Evolutionary conservation across 352 stramenopile species (phyloP), one percentile per base, ranked within the genome.

Genomic region (Elongisporangium anandrum): DNA sequence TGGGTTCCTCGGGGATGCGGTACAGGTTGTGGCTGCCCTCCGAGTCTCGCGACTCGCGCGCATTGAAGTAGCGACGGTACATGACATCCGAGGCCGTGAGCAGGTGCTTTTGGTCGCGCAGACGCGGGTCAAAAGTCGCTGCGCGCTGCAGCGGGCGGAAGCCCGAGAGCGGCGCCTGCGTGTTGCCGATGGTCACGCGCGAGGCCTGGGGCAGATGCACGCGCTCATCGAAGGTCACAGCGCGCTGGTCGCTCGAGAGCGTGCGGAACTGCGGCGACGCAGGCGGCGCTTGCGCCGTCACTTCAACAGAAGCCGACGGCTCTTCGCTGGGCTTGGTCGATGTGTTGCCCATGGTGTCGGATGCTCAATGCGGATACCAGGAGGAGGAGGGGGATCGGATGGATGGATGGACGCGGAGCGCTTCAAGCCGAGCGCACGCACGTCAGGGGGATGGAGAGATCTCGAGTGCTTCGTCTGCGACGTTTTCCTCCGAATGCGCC

Each of bases 61-160:
- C 83, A 65, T 95, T 95, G 64, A 95, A 95, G 67, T 79, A 95
- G 59, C 85, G 83, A 0, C 78, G 76, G 59, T 91, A 77, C 68
- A 93, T 66, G 50, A 95, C 83, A 63, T 95, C 85, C n/a, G 77
- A 80, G 47, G 74, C 81, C 64, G 81, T 88, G 45, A 91, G 72
- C 29, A 87, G 60, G 26, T 79, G 67, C 60, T 77, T 79, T 51
- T 81, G 75, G 24, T 72, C 52, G 45, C 79, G 80, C 65, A 94
- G 68, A 0, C 82, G 85, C 54, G 82, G 79, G 62, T 94, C 85
- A 61, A 77, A 94, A 17, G 85, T 94, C 39, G 85, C 81, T 13
- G 85, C 85, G 61, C 85, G 85, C 50, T 90, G 78, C 48, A 92
- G 72, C 56, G 79, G 79, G 1, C 79, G 80, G 68, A 93, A 93